Conservation (phyloP, 2,329 filamentous ascomycete genomes). For the Colletotrichum sp. region DNA sequence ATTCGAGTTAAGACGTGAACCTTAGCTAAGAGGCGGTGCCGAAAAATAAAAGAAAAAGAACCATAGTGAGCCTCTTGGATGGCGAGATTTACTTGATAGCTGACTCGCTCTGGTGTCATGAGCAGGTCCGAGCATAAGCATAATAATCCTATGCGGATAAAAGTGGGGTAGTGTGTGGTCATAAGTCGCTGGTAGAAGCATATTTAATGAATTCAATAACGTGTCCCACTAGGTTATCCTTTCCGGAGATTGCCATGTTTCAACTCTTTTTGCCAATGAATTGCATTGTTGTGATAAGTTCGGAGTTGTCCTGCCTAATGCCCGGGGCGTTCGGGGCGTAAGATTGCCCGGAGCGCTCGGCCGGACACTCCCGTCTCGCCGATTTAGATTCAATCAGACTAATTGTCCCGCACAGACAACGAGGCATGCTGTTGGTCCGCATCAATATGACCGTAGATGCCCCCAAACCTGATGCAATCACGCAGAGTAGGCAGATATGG, state of each 20-base stretch:
- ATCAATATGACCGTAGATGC: background rate
- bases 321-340: background rate
- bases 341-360: background rate
- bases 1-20: background rate
- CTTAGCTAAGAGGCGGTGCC: background rate
- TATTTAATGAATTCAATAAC: background rate
- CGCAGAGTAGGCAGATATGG: background rate
- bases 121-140: background rate
- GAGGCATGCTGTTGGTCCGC: too few species aligned
- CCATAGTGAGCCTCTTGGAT: background rate
- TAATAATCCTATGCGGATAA: background rate
- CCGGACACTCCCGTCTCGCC: background rate
- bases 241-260: background rate
- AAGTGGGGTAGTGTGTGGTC: rapidly evolving
- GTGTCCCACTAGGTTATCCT: background rate
- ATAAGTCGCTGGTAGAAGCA: background rate
- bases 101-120: background rate
- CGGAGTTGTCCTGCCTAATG: background rate
- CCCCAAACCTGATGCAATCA: background rate
- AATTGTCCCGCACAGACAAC: background rate
- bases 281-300: background rate
- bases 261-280: background rate
- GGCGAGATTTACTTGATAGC: background rate
- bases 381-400: background rate
- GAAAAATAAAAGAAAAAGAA: background rate